Evolutionary conservation across 2,329 filamentous ascomycete genomes (phyloP), one percentile per base, ranked within the genome.

Genomic region (Volutella citrinella): DNA sequence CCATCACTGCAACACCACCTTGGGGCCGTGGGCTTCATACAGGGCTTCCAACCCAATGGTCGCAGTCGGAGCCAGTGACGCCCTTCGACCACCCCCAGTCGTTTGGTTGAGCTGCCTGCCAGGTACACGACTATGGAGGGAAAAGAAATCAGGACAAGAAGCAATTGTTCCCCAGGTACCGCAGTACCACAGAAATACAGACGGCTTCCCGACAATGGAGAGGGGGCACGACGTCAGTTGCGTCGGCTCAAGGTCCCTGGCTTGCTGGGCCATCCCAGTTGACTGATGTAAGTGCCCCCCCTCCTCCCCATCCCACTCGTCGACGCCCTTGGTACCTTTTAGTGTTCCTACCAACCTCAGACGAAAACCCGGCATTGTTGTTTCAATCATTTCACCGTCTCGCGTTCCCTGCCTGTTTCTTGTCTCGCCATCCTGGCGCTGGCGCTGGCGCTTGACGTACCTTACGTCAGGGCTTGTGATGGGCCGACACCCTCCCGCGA

Each of bases 311-410:
- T 38, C 33, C 19, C 18, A 45, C 29, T 25, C 27, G 27, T 30
- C 40, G 45, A 42, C 34, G 34, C 34, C 34, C 26, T 27, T 45
- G 36, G 26, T 34, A 38, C 40, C 32, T 29, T 41, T 42, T 51
- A 43, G 47, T 30, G 39, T 39, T 35, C 36, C 35, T 42, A 36
- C 34, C 42, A 46, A 46, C 29, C 36, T 32, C 29, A 36, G 33
- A 33, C 36, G 24, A 34, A 30, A 21, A 27, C 36, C 28, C 30
- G 25, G 32, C 19, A 28, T 18, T 36, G 43, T 34, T 52, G 50
- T 53, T 54, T 54, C 50, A 53, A 53, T 52, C 46, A 44, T 46
- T 53, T 53, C 50, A 53, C 50, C 50, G 50, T 53, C 50, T 54
- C 47, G 50, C 40, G 40, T 46, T 54, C 47, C 48, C 44, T 37